Base-by-base conservation (phyloP, 768 basidiomycete genomes). In the Kwoniella dejecticola region DNA sequence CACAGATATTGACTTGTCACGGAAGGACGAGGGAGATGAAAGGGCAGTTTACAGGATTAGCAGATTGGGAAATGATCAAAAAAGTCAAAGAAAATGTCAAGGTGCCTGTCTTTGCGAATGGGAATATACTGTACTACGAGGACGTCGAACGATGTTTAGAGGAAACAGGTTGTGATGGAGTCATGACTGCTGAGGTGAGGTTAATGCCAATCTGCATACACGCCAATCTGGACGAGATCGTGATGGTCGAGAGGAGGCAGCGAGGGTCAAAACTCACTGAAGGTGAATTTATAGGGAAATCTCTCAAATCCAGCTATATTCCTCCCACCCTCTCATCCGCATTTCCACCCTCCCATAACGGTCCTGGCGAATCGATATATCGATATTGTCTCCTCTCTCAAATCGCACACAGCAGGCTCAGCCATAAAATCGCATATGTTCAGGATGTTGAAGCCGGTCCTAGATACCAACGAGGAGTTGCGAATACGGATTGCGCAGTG, bases 51-150 rank as follows among this genome's bases (percentile, higher is more conserved):
- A 82, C 88, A 0, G 93, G 93, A 17, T 78, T 94, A 11, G 92
- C 92, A 5, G 90, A 91, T 70, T 96, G 90, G 89, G 81, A 81
- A 24, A 88, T 96, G 78, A 97, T 99, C 72, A 84, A 84, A 7
- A 90, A 91, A 0, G 92, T 99, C 69, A 96, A 94, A 77, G 79
- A 89, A 68, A 89, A 90, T 0, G 90, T 98, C 36, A 76, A 69
- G 50, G 85, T 99, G 0, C 95, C 94, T 2, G 93, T 99, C 3
- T 90, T 99, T 76, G 94, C 95, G 0, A 99, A 99, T 77, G 96
- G 96, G 27, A 98, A 97, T 77, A 85, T 97, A 61, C 86, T 97
- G 12, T 91, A 87, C 77, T 84, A 88, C 44, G 83, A 85, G n/a
- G 94, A 98, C 78, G 85, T 97, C 47, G 82, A 83, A 52, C 81